These are phyloP conservation scores for Brassica nigra DNA, from an alignment of 345 rosid genomes.

Conservation along the genomic window DNA sequence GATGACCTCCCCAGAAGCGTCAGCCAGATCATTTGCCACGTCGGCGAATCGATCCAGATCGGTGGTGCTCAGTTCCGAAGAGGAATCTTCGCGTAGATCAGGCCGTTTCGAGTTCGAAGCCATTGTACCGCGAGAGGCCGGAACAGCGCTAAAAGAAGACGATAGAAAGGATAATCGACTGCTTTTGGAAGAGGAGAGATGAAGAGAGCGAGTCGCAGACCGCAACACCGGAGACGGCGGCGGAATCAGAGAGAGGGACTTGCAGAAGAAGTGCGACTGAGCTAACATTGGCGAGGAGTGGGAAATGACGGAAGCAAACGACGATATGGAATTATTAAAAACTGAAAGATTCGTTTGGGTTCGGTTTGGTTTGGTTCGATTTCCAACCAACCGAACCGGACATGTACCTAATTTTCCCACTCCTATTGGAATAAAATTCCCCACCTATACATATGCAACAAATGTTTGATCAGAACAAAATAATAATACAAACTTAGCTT, in stretches of 20 bases:
- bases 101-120: conserved; percentile 41
- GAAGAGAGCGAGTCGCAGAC: conserved; percentile 17
- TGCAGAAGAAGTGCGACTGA: conserved; percentile 29
- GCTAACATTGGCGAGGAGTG: conserved; percentile 27
- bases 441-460: background rate
- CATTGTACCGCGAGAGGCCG: conserved; percentile 39
- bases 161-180: background rate
- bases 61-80: conserved; percentile 19
- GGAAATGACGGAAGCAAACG: background rate
- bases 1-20: conserved; percentile 88
- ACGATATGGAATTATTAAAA: background rate
- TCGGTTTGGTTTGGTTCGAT: background rate
- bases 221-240: conserved; percentile 36
- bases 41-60: conserved; percentile 56
- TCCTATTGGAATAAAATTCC: background rate
- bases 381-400: background rate
- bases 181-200: background rate
- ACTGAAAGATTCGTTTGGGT: background rate
- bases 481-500: background rate
- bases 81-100: conserved; percentile 5
- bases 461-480: background rate
- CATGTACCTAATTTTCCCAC: background rate
- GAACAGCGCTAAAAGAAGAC: background rate
- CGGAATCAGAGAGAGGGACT: conserved; percentile 26
- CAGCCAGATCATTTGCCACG: conserved; percentile 69